Evolutionary conservation across 139 green algal genomes (phyloP).

Genomic region (Ulvella scutata): DNA sequence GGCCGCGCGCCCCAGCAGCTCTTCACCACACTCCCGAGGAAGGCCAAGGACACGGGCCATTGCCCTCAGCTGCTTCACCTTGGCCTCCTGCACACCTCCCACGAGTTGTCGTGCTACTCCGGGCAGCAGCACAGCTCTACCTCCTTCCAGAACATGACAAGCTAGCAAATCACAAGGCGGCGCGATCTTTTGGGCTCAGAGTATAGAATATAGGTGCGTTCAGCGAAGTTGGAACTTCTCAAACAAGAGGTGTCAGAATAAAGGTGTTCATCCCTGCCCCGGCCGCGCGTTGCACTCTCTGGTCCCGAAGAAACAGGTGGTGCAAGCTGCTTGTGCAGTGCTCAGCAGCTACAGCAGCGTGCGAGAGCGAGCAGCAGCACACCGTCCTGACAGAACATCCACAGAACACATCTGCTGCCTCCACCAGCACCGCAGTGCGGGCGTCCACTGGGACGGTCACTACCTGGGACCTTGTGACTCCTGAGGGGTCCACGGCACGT

Average conservation of each 20-base stretch:
- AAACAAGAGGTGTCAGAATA: background rate
- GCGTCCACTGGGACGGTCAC: slow-evolving; percentile 14
- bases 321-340: no score
- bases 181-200: background rate
- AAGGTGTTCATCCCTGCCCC: background rate
- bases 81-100: background rate
- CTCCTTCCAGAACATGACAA: no score
- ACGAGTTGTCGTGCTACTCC: no score
- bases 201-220: background rate
- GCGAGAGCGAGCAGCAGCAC: background rate
- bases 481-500: background rate
- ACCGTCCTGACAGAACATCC: background rate
- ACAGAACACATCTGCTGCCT: background rate
- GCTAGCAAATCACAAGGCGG: no score
- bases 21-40: background rate
- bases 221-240: background rate
- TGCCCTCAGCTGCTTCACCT: background rate
- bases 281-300: background rate
- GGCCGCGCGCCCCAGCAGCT: background rate
- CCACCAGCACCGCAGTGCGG: slow-evolving; percentile 24
- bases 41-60: background rate
- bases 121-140: no score
- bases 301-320: background rate
- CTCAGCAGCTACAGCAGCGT: no score
- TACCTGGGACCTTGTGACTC: background rate